Base-by-base conservation (phyloP, 2,329 filamentous ascomycete genomes). In the Ambrosiella beaveri region DNA sequence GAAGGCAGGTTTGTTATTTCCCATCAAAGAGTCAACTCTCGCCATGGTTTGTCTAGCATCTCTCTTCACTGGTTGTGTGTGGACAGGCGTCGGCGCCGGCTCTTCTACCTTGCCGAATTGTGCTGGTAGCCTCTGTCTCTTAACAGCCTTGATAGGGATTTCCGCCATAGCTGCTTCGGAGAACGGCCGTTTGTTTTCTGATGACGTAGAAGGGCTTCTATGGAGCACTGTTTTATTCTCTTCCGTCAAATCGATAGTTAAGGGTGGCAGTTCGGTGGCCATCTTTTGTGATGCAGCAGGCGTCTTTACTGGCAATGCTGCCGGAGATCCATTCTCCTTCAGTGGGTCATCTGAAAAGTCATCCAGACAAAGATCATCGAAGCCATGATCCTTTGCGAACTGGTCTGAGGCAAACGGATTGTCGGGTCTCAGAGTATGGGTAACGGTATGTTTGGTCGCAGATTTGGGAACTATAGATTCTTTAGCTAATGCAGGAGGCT, bases 281-380 rank as follows among this genome's bases (percentile, higher is more conserved):
- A 59, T 47, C 53, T 52, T 51, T 9, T 40, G 17, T 19, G 58
- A 54, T n/a, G 38, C 54, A 11, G 15, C n/a, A n/a, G 45, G 52
- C 52, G 40, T 54, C 11, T 13, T 35, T 36, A 58, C 37, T 5
- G 59, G 59, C 19, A 61, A 50, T 2, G 58, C 47, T 13, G 52
- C 47, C 8, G 56, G 52, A 9, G 59, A 52, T 13, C 56, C 53
- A 12, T 40, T 45, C 41, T 61, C 59, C 1, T 54, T 51, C 13
- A 61, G 53, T 19, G 59, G 59, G 17, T 61, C 59, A 51, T 61
- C 59, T 11, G 56, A 56, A 44, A 61, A 61, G 15, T 61, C 59
- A 19, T 61, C 59, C 15, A 51, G 39, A 13, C 54, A 54, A 7
- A 61, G 37, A 35, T 61, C 59, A 13, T 58, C 59, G 27, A 61